Evolutionary conservation across 2,329 filamentous ascomycete genomes (phyloP).

Genomic region (Fusarium decemcellulare): DNA sequence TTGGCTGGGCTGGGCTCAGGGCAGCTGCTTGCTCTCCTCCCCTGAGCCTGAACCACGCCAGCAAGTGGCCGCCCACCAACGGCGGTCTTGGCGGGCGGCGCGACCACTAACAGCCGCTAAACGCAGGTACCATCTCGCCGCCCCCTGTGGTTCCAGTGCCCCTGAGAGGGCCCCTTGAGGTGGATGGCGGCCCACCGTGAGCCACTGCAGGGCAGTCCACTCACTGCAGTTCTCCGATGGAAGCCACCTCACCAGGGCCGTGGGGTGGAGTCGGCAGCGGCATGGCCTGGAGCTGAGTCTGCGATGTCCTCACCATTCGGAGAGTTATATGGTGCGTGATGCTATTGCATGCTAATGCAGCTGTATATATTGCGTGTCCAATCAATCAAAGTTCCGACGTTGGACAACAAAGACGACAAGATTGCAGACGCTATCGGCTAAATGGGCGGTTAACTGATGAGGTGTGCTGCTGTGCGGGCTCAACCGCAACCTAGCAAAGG

Average conservation of each 20-base stretch:
- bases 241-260: slow-evolving; percentile 2
- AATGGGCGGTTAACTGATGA: slow-evolving; percentile 25
- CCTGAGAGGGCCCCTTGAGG: slow-evolving; percentile 18
- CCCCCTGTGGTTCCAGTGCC: slow-evolving; percentile 26
- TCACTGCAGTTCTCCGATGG: slow-evolving; percentile 14
- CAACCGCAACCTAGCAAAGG: slow-evolving; percentile 11
- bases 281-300: not conserved
- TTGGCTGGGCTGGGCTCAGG: slow-evolving; percentile 1
- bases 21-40: slow-evolving; percentile 11
- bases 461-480: not conserved
- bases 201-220: slow-evolving; percentile 9
- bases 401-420: not conserved
- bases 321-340: slow-evolving; percentile 3
- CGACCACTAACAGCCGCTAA: slow-evolving; percentile 39
- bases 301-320: slow-evolving; percentile 10
- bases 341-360: slow-evolving; percentile 9
- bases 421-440: slow-evolving; percentile 13
- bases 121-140: slow-evolving; percentile 37
- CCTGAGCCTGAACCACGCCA: slow-evolving; percentile 36
- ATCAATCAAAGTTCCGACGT: slow-evolving; percentile 4
- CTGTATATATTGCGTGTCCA: slow-evolving; percentile 11
- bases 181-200: slow-evolving; percentile 13
- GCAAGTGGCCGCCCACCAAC: slow-evolving; percentile 31
- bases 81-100: slow-evolving; percentile 32
- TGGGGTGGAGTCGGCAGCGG: slow-evolving; percentile 13